A percentile compares a stretch with the other conserved stretches of the same genome.
Conservation (phyloP, 768 basidiomycete species). For the Pleurotus ostreatus region DNA sequence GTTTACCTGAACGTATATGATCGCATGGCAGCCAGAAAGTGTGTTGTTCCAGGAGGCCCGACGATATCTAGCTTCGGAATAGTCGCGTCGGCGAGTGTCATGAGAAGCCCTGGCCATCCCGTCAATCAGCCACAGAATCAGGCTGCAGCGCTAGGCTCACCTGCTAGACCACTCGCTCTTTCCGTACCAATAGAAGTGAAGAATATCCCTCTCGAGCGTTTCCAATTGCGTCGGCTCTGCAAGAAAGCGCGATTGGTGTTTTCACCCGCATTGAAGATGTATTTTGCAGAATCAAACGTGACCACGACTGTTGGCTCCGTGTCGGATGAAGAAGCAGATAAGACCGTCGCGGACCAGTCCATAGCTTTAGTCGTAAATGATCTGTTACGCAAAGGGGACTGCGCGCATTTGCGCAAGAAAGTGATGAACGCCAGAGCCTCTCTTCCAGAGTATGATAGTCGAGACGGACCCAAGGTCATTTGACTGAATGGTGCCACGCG, state of each 20-base stretch:
- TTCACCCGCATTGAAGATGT: constrained; percentile 87
- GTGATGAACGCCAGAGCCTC: no score
- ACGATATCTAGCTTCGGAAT: constrained; percentile 53
- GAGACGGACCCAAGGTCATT: no score
- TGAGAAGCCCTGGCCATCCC: constrained; percentile 54
- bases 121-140: no score
- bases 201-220: constrained; percentile 67
- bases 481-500: no score
- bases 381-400: no score
- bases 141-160: constrained; percentile 31
- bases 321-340: constrained; percentile 63
- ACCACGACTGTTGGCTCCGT: constrained; percentile 77
- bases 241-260: constrained; percentile 71
- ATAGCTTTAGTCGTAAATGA: constrained; percentile 20
- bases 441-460: no score
- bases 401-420: no score
- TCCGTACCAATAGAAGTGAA: constrained; percentile 62
- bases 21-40: constrained; percentile 69
- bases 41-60: constrained; percentile 72
- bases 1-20: constrained; percentile 63
- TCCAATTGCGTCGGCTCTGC: constrained; percentile 63
- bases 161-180: constrained; percentile 68
- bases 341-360: constrained; percentile 63
- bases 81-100: constrained; percentile 76
- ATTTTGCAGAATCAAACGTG: constrained; percentile 74